Percentiles rank a stretch among this genome's conserved stretches.
These are phyloP conservation scores for Xerocomus potaroensis DNA, from an alignment of 768 basidiomycete genomes.

Conservation along the genomic window DNA sequence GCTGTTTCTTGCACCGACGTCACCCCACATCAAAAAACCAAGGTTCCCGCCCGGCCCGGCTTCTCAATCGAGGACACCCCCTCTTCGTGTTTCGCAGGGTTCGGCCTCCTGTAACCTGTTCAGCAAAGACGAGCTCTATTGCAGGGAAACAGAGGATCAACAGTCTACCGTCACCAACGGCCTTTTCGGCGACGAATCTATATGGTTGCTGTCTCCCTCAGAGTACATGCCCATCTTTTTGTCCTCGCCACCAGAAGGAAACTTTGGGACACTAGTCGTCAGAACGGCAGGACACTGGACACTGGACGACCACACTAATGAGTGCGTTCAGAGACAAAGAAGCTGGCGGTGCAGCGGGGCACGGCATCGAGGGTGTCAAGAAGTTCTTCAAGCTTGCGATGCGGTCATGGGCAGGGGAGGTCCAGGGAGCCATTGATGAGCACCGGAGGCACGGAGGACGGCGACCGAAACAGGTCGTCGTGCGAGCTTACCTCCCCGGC, in stretches of 20 bases:
- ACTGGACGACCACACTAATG: constrained; percentile 63
- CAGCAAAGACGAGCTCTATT: constrained; percentile 46
- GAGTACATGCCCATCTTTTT: constrained; percentile 53
- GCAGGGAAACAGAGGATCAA: constrained; percentile 14
- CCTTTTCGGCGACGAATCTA: constrained; percentile 53
- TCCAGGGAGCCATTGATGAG: constrained; percentile 42
- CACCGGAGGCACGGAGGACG: constrained; percentile 28
- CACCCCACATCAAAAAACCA: constrained; percentile 33
- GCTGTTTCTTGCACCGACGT: constrained; percentile 55
- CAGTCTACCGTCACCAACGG: constrained; percentile 12
- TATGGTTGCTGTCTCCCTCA: constrained; percentile 49
- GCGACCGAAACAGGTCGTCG: constrained; percentile 43
- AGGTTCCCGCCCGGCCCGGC: constrained; percentile 42
- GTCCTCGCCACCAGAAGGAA: constrained; percentile 39
- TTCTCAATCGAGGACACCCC: constrained; percentile 58
- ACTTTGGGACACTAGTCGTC: constrained; percentile 59
- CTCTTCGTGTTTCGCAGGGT: constrained; percentile 59
- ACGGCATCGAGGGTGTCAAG: constrained; percentile 52
- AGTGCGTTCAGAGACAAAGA: constrained; percentile 35
- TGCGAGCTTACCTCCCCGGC: constrained; percentile 59
- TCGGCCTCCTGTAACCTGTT: constrained; percentile 62
- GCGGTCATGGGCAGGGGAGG: constrained; percentile 47
- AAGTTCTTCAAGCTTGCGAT: constrained; percentile 57
- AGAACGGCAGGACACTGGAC: constrained; percentile 73
- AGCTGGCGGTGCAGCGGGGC: constrained; percentile 32